Evolutionary conservation across 1,284 basidiomycete species (phyloP), one percentile per base, ranked within the genome.

Genomic region (Tranzscheliella williamsii): DNA sequence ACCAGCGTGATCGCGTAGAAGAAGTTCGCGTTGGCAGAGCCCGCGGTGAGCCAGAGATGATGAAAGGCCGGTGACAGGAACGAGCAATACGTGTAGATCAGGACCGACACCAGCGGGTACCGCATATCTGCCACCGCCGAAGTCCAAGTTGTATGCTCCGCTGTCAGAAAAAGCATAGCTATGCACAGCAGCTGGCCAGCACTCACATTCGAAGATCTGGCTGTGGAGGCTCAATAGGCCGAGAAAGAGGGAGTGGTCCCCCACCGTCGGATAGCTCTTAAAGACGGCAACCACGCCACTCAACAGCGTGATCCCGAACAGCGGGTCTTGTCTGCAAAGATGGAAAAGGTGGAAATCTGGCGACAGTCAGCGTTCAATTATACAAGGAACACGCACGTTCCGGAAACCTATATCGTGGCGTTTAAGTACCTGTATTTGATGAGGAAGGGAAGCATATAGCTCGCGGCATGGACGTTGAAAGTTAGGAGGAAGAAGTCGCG

Each of bases 1-100:
- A 98, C 93, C 63, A 97, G 82, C 2, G 91, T 96, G 4, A 88
- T 87, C 0, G 94, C 94, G 73, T 96, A 98, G 81, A 91, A 97
- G 80, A 98, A 99, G 78, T 98, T 98, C 34, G 94, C 92, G 73
- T 98, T 98, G 2, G 92, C 94, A 5, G 91, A 90, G 0, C 92
- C 93, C 39, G 91, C 88, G 7, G 83, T 82, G 4, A 97, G 83
- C 94, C 95, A 98, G 4, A 97, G 81, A 54, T 91, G 85, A 72
- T 95, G 86, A 78, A 98, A 93, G 15, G 95, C 82, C 0, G 92
- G 93, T 47, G 97, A 84, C 9, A 98, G 85, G 18, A 92, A 83
- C 1, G 86, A 82, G 0, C 93, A 86, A 73, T 97, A 92, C 1
- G 90, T 81, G 63, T 93, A 89, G 2, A 93, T 83, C 29, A 93